Evolutionary conservation across 345 rosid genomes (phyloP), one percentile per base, ranked within the genome.

Genomic region (Cardamine occulta): DNA sequence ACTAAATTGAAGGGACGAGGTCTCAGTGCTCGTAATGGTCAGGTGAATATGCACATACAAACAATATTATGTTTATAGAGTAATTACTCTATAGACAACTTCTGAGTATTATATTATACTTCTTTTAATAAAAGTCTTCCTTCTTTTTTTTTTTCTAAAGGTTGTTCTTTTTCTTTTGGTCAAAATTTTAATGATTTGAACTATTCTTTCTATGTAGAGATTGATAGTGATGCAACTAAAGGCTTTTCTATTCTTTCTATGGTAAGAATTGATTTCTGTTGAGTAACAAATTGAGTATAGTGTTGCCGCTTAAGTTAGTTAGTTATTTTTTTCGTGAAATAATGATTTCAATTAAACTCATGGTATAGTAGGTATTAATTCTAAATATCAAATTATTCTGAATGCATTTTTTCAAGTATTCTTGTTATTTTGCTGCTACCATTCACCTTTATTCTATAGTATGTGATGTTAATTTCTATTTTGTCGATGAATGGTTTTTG

Each of bases 1-100:
- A 63, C 80, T 34, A 34, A 34, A 12, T 76, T 54, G 75, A 76
- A 55, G 13, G 42, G 80, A 68, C 74, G 23, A 61, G 45, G 68
- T 75, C 79, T 49, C 18, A 60, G 72, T 57, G 59, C 42, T 47
- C 6, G 54, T 28, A 5, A 58, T 52, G 37, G 70, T 75, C 68
- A 6, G 37, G 79, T 76, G 74, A 68, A 68, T 56, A 26, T 4
- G 4, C 19, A 47, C 70, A 76, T 68, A 48, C 74, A 69, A 62
- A 62, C 64, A 40, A 24, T 8, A 4, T n/a, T 49, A 10, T 55
- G 32, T 58, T 75, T 37, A 0, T 11, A 39, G 44, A 21, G 44
- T 40, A 31, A 63, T 39, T 28, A 28, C 31, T 28, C 31, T 40
- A 13, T 65, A 1, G 47, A 19, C 31, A 39, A 15, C 8, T 10